These are phyloP conservation scores for Solanum bulbocastanum DNA, from an alignment of 257 asterid genomes.

Conservation along the genomic window DNA sequence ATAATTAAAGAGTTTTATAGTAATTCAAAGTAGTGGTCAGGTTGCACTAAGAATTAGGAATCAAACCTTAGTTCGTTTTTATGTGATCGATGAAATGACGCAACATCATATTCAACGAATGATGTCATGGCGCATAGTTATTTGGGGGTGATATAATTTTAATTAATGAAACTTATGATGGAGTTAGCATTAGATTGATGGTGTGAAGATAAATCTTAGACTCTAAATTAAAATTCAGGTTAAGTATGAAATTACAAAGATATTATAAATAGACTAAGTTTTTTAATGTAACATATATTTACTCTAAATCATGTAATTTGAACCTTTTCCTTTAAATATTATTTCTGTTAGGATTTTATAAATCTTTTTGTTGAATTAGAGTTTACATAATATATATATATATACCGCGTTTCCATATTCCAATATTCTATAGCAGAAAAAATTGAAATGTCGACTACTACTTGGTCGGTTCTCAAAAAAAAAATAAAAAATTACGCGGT, in stretches of 20 bases:
- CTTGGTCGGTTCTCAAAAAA: not conserved
- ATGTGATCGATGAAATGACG: not conserved
- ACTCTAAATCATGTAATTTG: not conserved
- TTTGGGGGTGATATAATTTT: not conserved
- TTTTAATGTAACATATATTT: not conserved
- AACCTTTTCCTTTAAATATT: not conserved
- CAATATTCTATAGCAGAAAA: not conserved
- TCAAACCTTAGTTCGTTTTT: not conserved
- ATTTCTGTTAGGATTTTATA: not conserved
- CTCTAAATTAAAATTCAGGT: not conserved
- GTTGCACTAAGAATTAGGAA: not conserved
- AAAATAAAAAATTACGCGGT: not conserved
- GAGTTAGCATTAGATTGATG: not conserved
- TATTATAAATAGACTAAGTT: too few relatives aligned
- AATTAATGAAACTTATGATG: not conserved
- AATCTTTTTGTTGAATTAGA: not conserved
- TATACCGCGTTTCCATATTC: too few relatives aligned
- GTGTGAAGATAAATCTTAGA: not conserved
- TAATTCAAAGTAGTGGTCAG: not conserved
- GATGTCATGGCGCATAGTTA: not conserved
- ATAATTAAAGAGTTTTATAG: not conserved
- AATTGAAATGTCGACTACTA: not conserved
- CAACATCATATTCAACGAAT: not conserved
- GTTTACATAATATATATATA: not conserved
- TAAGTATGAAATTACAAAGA: not conserved